These are phyloP conservation scores for Calonectria montana DNA, from an alignment of 2,329 filamentous ascomycete genomes.

Conservation along the genomic window DNA sequence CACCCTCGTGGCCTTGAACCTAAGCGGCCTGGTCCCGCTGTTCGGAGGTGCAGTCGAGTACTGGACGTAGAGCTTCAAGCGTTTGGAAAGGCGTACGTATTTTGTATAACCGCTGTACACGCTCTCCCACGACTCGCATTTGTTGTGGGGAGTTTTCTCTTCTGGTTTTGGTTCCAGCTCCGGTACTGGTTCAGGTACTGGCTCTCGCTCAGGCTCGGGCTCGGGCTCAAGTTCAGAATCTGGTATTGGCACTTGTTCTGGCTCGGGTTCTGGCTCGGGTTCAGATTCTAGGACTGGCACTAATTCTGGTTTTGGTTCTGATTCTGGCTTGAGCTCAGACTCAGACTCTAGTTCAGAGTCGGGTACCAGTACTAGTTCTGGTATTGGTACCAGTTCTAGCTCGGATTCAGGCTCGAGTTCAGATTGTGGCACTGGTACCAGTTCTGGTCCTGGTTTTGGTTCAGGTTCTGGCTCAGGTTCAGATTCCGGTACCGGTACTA, in stretches of 20 bases:
- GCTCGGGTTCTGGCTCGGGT: background rate
- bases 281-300: background rate
- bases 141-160: background rate
- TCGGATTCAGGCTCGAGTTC: too few relatives aligned
- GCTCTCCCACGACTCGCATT: conserved; percentile 13
- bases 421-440: background rate
- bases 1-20: conserved; percentile 19
- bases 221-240: background rate
- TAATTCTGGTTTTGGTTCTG: background rate
- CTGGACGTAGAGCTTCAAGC: conserved; percentile 25
- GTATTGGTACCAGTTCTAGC: too few relatives aligned
- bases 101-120: conserved; percentile 11
- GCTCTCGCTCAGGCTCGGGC: background rate
- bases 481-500: background rate
- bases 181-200: background rate
- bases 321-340: background rate
- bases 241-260: background rate
- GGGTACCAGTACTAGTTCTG: background rate
- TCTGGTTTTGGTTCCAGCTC: background rate
- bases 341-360: background rate
- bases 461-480: background rate
- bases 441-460: background rate
- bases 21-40: background rate
- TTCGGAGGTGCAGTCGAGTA: conserved; percentile 17
- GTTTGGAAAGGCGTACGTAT: background rate